Percentiles rank a stretch among this genome's conserved stretches.
Conservation (phyloP, 2,329 filamentous ascomycete genomes). For the Arachnomyces sp. region DNA sequence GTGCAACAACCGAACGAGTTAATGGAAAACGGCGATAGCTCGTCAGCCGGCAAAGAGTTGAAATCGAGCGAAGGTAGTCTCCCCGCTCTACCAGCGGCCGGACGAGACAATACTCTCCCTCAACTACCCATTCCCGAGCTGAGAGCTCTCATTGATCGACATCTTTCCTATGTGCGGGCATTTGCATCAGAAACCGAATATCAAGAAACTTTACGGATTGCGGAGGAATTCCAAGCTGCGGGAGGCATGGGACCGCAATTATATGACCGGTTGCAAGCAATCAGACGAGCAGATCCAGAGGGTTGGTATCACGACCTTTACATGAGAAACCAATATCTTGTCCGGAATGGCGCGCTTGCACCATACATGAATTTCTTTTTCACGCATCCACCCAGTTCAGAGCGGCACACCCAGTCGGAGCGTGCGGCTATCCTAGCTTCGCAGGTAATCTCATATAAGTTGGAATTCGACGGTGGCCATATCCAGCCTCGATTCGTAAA, state of each 20-base stretch:
- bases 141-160: constrained; percentile 5
- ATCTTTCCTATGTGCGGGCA: constrained; percentile 1
- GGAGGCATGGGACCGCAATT: constrained; percentile 7
- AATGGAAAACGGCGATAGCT: too few relatives aligned
- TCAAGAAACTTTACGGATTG: background rate
- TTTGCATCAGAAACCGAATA: constrained; percentile 6
- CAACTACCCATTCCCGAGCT: constrained; percentile 11
- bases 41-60: too few relatives aligned
- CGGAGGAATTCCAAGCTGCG: constrained; percentile 7
- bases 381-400: background rate
- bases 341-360: constrained; percentile 3
- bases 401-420: background rate
- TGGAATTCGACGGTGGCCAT: background rate
- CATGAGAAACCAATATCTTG: constrained; percentile 2
- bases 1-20: too few relatives aligned
- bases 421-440: constrained; percentile 2
- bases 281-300: constrained; percentile 5
- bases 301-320: constrained; percentile 6
- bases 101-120: constrained; percentile 7
- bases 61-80: too few relatives aligned
- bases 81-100: background rate
- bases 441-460: background rate
- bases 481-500: constrained; percentile 3
- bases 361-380: constrained; percentile 6
- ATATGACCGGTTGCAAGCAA: constrained; percentile 10